Base-by-base conservation (phyloP, 2,329 filamentous ascomycete genomes). In the Ceratocystis alfenasii region DNA sequence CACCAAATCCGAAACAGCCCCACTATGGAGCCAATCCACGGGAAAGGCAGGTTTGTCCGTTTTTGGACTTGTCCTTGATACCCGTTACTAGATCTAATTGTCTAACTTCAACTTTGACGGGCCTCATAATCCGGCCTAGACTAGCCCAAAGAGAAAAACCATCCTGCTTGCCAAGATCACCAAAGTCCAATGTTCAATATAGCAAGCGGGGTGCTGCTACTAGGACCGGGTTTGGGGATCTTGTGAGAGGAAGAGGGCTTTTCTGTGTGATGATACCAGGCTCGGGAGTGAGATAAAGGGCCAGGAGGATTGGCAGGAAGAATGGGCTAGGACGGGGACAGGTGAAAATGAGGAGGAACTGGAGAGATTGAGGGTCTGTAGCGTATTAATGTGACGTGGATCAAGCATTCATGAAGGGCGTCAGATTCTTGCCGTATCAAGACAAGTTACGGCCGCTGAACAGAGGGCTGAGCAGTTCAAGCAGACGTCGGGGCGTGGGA, bases 121-220 rank as follows among this genome's bases (percentile, higher is more conserved):
- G 53, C 53, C 53, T 59, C 53, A 59, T 33, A 33, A 30, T 59
- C 17, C 5, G 8, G 12, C 6, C 25, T 36, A 12, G 10, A 12
- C 8, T 12, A 36, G 8, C 36, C 48, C 3, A 3, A 25, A 8
- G 15, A 53, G 48, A 15, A 53, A 3, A 8, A 1, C 0, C 45
- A 59, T 59, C 53, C 53, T 59, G 15, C 22, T 59, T 33, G 53
- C 53, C 53, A 59, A 59, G 53, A 59, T 59, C 53, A 36, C 53
- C 28, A 33, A 59, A 30, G 36, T 59, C 15, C 53, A 59, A 59
- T 59, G 53, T 59, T 28, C 53, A 30, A 20, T 36, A 59, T 33
- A 10, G 28, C 8, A 30, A 36, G 25, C 4, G 25, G 53, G 5
- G 22, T 30, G 15, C 17, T 57, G 33, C 33, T 10, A 36, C 17